These are phyloP conservation scores for Nicotiana paniculata DNA, from an alignment of 257 asterid genomes.

Conservation along the genomic window DNA sequence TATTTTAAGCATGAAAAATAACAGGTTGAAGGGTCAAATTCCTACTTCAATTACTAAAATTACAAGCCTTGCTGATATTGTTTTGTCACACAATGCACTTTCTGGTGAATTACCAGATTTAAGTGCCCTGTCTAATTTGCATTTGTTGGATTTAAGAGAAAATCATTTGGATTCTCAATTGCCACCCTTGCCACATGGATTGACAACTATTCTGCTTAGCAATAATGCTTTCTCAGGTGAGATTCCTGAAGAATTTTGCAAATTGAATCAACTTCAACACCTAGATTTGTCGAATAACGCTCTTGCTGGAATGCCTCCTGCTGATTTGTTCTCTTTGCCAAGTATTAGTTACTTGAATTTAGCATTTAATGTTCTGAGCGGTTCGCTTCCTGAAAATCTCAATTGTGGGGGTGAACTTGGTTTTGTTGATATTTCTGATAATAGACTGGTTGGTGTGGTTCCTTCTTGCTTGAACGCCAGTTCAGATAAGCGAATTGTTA, in stretches of 20 bases:
- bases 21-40: slow-evolving; percentile 33
- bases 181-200: slow-evolving; percentile 39
- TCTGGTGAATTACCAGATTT: slow-evolving; percentile 43
- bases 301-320: slow-evolving; percentile 29
- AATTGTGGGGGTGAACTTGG: slow-evolving; percentile 39
- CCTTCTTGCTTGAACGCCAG: slow-evolving; percentile 50
- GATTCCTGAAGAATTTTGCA: slow-evolving; percentile 42
- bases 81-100: slow-evolving; percentile 37
- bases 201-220: slow-evolving; percentile 26
- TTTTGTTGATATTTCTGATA: slow-evolving; percentile 51
- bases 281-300: slow-evolving; percentile 52
- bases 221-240: slow-evolving; percentile 44
- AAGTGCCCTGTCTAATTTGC: slow-evolving; percentile 28
- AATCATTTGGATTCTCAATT: slow-evolving; percentile 38
- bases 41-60: slow-evolving; percentile 30
- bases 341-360: slow-evolving; percentile 34
- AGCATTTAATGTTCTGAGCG: slow-evolving; percentile 41
- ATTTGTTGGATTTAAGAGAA: slow-evolving; percentile 47
- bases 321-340: slow-evolving; percentile 30
- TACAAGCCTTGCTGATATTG: slow-evolving; percentile 31
- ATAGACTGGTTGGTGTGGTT: slow-evolving; percentile 43
- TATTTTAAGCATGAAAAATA: slow-evolving; percentile 46
- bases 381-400: slow-evolving; percentile 34
- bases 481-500: slow-evolving; percentile 21
- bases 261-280: slow-evolving; percentile 39